Base-by-base conservation (phyloP, 2,329 filamentous ascomycete species). In the Dryadomyces sulphureus region DNA sequence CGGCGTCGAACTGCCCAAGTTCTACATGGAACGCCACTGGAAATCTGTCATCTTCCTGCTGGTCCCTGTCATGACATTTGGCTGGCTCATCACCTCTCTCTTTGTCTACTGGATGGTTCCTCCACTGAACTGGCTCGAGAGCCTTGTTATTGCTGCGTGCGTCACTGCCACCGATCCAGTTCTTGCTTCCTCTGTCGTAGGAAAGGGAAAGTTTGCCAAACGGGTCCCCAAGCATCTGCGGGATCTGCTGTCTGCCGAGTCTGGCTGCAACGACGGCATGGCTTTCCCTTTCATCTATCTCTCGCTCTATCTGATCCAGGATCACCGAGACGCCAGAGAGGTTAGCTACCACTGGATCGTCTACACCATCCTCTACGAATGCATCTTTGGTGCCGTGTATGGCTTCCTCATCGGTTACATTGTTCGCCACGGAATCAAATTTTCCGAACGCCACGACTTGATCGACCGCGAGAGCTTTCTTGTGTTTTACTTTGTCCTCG, bases 201-300 rank as follows among this genome's bases (percentile, higher is more conserved):
- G 92, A 61, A 98, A 96, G 68, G 92, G 92, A 57, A 98, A 98
- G 64, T 98, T 98, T 57, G 90, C 92, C 32, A 94, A 94, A 67
- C 80, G 92, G 52, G 88, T 98, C 5, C 92, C 92, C 20, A 96
- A 95, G 69, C 92, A 98, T 79, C 68, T 98, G 66, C 77, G 92
- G 71, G 92, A 98, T 65, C 61, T 98, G 44, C 70, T 98, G 12
- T 98, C 92, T 5, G 89, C 89, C 47, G 92, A 98, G 65, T 98
- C 92, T 7, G 92, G 92, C 25, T 98, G 92, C 67, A 98, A 98
- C 72, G 92, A 98, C 62, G 92, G 92, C 65, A 98, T 98, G 92
- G 92, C 92, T 1, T 98, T 98, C 59, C 92, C 92, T 0, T 98
- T 98, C 62, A 77, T 98, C 56, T 98, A 98, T 60, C 72, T 98